phyloP scores from a whole-genome alignment of 139 green algal species.

The Chlorella sp. region DNA sequence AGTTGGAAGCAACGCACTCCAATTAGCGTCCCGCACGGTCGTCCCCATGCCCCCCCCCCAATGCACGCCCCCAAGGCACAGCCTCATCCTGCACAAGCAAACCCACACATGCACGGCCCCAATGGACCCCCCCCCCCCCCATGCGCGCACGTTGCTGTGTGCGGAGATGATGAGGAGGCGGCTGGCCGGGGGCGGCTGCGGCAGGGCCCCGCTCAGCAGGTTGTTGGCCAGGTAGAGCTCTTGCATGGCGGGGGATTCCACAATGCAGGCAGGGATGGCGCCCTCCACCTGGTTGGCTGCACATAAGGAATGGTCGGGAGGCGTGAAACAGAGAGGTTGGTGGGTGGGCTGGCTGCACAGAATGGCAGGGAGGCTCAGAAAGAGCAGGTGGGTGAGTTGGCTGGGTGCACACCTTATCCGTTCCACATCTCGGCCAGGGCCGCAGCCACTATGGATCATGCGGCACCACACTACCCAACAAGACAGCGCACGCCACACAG shows the following conservation, averaged over 20 bases:
- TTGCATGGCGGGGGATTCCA: neutral
- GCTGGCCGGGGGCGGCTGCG: neutral
- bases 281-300: constrained; percentile 21
- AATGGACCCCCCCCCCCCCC: too few relatives aligned
- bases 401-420: too few relatives aligned
- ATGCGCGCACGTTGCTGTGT: neutral
- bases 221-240: constrained; percentile 31
- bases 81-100: too few relatives aligned
- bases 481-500: neutral
- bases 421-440: too few relatives aligned
- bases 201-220: neutral
- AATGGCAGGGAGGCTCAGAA: neutral
- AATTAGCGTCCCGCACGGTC: too few relatives aligned
- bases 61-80: neutral
- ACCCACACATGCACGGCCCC: too few relatives aligned
- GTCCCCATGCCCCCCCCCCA: too few relatives aligned
- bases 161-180: constrained; percentile 19
- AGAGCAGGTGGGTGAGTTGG: neutral
- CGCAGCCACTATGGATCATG: too few relatives aligned
- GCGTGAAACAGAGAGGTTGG: neutral
- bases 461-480: too few relatives aligned
- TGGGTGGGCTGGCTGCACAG: neutral
- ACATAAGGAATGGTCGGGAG: neutral
- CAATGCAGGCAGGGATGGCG: constrained; percentile 3
- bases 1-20: neutral